Conservation (phyloP, 306 rosid species). For the Albizia julibrissin region DNA sequence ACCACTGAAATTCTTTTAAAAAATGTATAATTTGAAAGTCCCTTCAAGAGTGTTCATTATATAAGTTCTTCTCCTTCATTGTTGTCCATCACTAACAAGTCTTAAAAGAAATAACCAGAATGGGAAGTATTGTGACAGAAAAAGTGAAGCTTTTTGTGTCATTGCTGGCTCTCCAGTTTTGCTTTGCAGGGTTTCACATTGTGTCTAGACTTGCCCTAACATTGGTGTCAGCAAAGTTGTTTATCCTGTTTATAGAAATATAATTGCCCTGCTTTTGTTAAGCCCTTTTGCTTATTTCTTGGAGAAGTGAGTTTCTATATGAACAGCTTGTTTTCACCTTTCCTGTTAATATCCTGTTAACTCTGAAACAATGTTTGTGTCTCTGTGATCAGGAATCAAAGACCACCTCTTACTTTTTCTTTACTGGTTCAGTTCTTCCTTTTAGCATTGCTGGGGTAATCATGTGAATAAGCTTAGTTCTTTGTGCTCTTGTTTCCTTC, state of each 20-base stretch:
- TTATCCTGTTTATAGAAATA: constrained; percentile 65
- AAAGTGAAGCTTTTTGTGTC: constrained; percentile 63
- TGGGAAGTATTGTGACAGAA: constrained; percentile 44
- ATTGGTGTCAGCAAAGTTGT: constrained; percentile 77
- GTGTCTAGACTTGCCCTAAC: constrained; percentile 73
- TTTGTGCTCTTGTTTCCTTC: constrained; percentile 15
- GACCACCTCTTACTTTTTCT: constrained; percentile 67
- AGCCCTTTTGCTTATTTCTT: constrained; percentile 63
- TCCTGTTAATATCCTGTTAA: constrained; percentile 8
- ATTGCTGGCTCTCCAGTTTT: constrained; percentile 55
- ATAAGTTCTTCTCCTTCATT: constrained; percentile 14
- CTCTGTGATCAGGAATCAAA: constrained; percentile 52
- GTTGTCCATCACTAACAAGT: constrained; percentile 22
- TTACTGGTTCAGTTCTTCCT: constrained; percentile 68
- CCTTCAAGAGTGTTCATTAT: constrained; percentile 25
- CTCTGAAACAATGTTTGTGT: background rate
- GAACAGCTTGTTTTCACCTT: background rate
- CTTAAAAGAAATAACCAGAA: constrained; percentile 29
- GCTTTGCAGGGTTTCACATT: constrained; percentile 80
- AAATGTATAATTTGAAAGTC: constrained; percentile 13
- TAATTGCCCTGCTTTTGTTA: constrained; percentile 59
- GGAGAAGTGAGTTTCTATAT: constrained; percentile 58
- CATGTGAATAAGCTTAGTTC: constrained; percentile 14
- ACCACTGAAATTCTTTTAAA: constrained; percentile 12
- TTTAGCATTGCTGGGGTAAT: constrained; percentile 73